These are phyloP conservation scores for Auriscalpium orientale DNA, from an alignment of 768 basidiomycete genomes.

Conservation along the genomic window DNA sequence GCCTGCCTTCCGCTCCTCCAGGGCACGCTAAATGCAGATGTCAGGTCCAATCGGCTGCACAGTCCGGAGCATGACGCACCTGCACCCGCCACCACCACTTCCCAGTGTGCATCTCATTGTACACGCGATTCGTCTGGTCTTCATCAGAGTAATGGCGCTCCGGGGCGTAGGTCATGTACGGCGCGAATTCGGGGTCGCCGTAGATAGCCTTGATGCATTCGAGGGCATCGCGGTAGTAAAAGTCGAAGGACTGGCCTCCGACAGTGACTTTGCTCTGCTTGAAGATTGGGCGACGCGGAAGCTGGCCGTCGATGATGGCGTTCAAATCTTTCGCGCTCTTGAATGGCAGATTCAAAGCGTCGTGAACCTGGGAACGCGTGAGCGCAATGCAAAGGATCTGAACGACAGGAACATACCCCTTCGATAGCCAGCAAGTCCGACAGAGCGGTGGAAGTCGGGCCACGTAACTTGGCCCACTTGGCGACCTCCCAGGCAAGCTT, in stretches of 20 bases:
- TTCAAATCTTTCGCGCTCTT: background rate
- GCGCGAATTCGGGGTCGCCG: background rate
- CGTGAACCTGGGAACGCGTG: no score
- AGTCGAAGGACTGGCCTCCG: background rate
- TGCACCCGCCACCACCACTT: conserved; percentile 22
- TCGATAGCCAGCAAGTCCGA: no score
- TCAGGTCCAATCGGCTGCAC: background rate
- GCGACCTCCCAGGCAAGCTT: no score
- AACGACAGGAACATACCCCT: no score
- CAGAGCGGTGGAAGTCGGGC: no score
- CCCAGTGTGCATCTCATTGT: conserved; percentile 17
- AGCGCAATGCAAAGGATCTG: no score
- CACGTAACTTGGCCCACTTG: no score
- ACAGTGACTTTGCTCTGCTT: background rate
- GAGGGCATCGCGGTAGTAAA: background rate
- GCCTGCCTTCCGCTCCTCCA: background rate
- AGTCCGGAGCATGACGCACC: conserved; percentile 5
- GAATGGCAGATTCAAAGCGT: background rate
- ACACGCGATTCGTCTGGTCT: background rate
- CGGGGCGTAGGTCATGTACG: background rate
- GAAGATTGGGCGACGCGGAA: background rate
- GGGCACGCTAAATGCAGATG: background rate
- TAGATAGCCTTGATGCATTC: background rate
- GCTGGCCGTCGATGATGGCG: background rate
- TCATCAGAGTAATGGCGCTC: background rate